phyloP scores from a whole-genome alignment of 2,329 filamentous ascomycete genomes.

The Neofusicoccum ribis region DNA sequence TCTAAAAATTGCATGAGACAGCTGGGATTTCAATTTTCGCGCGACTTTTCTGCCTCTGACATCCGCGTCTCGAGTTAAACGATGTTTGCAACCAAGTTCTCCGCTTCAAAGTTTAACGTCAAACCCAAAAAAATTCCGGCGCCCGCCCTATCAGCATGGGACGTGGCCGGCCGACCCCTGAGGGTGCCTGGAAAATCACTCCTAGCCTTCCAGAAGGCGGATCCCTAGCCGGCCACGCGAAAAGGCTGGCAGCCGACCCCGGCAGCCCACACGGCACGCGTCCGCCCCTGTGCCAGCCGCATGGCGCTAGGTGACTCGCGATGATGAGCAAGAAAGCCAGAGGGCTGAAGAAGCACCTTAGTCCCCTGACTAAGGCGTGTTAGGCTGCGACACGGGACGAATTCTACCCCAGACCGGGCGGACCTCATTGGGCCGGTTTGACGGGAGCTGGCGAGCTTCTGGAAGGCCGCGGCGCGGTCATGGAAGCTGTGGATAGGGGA shows the following conservation, averaged over 20 bases:
- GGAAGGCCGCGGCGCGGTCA: not conserved
- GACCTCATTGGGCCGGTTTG: constrained; percentile 6
- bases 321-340: not conserved
- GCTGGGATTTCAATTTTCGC: not conserved
- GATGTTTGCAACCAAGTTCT: constrained; percentile 1
- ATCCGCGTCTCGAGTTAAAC: constrained; percentile 15
- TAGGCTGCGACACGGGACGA: not conserved
- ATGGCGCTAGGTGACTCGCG: not conserved
- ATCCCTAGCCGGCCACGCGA: constrained; percentile 14
- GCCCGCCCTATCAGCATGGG: not conserved
- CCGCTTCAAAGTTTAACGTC: not conserved
- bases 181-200: constrained; percentile 1
- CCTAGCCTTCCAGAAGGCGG: constrained; percentile 14
- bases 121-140: not conserved
- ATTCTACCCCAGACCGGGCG: constrained; percentile 7
- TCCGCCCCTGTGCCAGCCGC: not conserved
- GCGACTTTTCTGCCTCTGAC: constrained; percentile 1
- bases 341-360: not conserved
- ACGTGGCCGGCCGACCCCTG: not conserved
- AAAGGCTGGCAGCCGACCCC: not conserved
- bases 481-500: constrained; percentile 9
- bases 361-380: constrained; percentile 12
- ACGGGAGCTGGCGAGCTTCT: not conserved
- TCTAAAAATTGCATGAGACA: not conserved
- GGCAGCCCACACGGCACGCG: constrained; percentile 9